Conservation (phyloP, 2,329 filamentous ascomycete genomes). For the Camillea tinctor region DNA sequence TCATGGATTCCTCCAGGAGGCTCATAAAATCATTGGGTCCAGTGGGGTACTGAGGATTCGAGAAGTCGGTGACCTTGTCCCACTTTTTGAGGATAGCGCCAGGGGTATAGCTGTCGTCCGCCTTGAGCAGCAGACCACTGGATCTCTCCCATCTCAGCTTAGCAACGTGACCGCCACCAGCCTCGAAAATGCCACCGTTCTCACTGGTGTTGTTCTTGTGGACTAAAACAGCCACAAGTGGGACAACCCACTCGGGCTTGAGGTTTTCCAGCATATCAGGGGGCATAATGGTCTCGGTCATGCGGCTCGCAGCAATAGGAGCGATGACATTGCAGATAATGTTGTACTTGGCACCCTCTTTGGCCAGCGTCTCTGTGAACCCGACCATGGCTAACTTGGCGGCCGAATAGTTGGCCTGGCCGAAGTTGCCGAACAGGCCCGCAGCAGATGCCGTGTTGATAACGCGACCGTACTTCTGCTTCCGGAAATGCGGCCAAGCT, state of each 20-base stretch:
- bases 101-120: conserved; percentile 84
- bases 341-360: conserved; percentile 98
- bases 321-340: conserved; percentile 94
- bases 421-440: conserved; percentile 92
- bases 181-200: conserved; percentile 89
- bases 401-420: conserved; percentile 95
- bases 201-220: conserved; percentile 82
- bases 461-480: conserved; percentile 95
- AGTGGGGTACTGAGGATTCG: conserved; percentile 75
- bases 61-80: conserved; percentile 85
- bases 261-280: conserved; percentile 84
- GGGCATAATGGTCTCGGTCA: conserved; percentile 95
- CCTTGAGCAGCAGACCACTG: conserved; percentile 82
- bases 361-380: conserved; percentile 96
- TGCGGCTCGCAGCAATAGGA: conserved; percentile 89
- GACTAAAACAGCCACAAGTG: conserved; percentile 82
- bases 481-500: conserved; percentile 96
- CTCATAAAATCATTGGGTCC: conserved; percentile 86
- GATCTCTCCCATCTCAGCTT: conserved; percentile 96
- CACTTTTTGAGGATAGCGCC: conserved; percentile 87
- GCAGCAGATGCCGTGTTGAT: conserved; percentile 98
- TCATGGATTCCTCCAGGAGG: conserved; percentile 79
- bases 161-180: conserved; percentile 85
- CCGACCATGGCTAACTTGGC: conserved; percentile 94
- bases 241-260: conserved; percentile 93